Conservation (phyloP, 345 rosid species). For the Citrus australasica region DNA sequence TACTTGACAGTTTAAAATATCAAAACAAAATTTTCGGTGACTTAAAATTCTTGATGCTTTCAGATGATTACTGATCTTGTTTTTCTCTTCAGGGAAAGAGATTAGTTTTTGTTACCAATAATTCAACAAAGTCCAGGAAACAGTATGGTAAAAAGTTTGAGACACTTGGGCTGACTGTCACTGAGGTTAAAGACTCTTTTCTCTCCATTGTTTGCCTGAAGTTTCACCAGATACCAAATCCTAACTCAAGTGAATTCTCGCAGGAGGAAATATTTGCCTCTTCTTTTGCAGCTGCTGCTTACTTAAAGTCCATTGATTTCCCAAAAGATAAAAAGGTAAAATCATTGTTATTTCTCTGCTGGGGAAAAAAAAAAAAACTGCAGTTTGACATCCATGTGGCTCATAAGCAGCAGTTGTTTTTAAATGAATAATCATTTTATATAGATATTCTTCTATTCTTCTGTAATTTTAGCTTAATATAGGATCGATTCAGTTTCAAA, state of each 20-base stretch:
- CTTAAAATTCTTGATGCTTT: neutral
- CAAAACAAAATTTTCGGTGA: neutral
- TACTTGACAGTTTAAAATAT: neutral
- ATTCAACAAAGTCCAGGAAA: constrained; percentile 95
- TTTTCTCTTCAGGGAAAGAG: constrained; percentile 69
- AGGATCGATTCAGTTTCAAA: neutral
- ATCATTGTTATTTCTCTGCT: neutral
- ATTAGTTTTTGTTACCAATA: constrained; percentile 91
- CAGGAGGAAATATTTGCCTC: constrained; percentile 98
- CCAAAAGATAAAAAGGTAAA: constrained; percentile 89
- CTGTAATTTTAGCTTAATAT: neutral
- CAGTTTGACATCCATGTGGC: neutral
- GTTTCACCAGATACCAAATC: neutral
- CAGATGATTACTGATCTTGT: neutral
- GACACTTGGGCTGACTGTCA: constrained; percentile 77
- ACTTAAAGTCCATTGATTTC: constrained; percentile 80
- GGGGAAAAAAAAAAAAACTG: neutral
- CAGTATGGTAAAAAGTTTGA: constrained; percentile 96
- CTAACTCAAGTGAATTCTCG: constrained; percentile 13
- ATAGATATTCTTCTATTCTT: neutral
- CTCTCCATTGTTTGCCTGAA: neutral
- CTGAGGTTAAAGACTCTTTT: constrained; percentile 44
- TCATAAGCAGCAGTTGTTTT: neutral
- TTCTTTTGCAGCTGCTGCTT: constrained; percentile 95
- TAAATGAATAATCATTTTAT: neutral